These are phyloP conservation scores for Plasmodium sp. DNA, from an alignment of 169 alveolate genomes.

Conservation along the genomic window DNA sequence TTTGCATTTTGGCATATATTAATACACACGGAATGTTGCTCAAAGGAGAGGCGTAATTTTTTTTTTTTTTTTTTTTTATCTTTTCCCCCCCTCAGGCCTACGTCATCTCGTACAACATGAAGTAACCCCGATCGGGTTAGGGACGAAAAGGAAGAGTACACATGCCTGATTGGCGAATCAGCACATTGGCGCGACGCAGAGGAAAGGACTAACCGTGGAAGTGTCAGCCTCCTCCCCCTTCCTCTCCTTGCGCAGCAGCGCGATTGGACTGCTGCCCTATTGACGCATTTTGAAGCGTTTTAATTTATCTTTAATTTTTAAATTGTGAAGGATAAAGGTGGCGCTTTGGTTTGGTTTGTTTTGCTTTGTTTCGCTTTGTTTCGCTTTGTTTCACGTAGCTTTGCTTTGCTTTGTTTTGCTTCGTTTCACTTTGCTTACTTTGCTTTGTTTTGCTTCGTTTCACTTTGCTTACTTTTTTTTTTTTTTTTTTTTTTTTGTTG, in stretches of 20 bases:
- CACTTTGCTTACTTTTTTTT: not conserved
- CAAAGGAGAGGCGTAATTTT: not conserved
- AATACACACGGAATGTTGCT: not conserved
- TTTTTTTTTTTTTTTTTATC: constrained; percentile 23
- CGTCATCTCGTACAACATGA: constrained; percentile 41
- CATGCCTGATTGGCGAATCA: not conserved
- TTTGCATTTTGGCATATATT: not conserved
- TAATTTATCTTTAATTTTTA: not conserved
- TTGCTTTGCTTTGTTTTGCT: not conserved
- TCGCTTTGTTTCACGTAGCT: not conserved
- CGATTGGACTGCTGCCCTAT: not conserved
- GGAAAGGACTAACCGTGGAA: not conserved
- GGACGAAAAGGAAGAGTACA: not conserved
- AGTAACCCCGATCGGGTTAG: not conserved
- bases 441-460: not conserved
- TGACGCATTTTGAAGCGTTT: not conserved
- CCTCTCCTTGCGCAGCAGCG: not conserved
- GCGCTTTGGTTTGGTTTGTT: not conserved
- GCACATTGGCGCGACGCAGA: not conserved
- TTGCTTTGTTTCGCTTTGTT: not conserved
- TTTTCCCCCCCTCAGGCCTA: constrained; percentile 36
- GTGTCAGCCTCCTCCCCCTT: not conserved
- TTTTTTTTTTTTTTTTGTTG: not conserved
- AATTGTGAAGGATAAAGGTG: not conserved
- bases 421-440: not conserved